A percentile compares a stretch with the other conserved stretches of the same genome.
These are phyloP conservation scores for Malus hybrid DNA, from an alignment of 331 rosid species.

Conservation along the genomic window DNA sequence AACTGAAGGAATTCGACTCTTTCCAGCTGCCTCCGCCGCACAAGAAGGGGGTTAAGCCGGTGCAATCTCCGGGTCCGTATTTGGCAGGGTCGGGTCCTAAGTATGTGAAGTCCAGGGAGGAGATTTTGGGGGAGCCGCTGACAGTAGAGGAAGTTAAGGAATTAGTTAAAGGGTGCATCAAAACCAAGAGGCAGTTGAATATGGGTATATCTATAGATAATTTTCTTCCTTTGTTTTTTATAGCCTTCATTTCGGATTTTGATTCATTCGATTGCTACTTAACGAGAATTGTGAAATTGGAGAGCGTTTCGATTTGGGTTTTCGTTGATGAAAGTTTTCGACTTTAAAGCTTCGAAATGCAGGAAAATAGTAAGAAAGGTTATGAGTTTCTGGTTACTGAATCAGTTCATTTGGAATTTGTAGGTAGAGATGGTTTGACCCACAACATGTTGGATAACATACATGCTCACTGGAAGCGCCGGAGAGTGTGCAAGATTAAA, in stretches of 20 bases:
- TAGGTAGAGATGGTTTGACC: constrained; percentile 73
- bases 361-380: not conserved
- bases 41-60: constrained; percentile 79
- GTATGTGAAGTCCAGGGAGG: constrained; percentile 64
- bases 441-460: constrained; percentile 55
- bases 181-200: constrained; percentile 50
- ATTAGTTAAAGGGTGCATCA: constrained; percentile 40
- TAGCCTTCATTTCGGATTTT: not conserved
- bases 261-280: not conserved
- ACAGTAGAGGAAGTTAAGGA: constrained; percentile 45
- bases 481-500: constrained; percentile 77
- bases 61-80: constrained; percentile 80
- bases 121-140: constrained; percentile 69
- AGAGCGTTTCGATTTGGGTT: not conserved
- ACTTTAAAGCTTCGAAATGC: not conserved
- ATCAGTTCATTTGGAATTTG: not conserved
- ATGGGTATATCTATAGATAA: constrained; percentile 28
- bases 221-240: not conserved
- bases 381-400: not conserved
- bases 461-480: constrained; percentile 86
- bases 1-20: constrained; percentile 67
- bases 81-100: constrained; percentile 60
- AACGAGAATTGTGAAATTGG: not conserved
- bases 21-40: constrained; percentile 73
- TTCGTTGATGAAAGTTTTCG: not conserved